Base-by-base conservation (phyloP, 768 basidiomycete genomes). In the Boletus tomentosulus region DNA sequence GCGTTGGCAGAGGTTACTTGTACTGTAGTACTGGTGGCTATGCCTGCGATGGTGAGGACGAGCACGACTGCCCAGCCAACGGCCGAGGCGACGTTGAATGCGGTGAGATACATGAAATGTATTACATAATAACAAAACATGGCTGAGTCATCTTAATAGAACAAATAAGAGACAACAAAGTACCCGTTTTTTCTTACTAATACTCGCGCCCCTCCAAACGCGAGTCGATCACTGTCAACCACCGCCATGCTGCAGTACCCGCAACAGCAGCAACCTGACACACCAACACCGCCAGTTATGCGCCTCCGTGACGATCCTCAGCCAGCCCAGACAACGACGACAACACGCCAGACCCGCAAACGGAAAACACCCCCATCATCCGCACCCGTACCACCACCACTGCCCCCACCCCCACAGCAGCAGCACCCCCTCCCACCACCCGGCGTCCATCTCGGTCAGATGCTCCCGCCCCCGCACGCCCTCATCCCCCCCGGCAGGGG, bases 21-120 rank as follows among this genome's bases (percentile, higher is more conserved):
- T 0, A 16, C 10, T 15, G 34, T 0, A 11, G 38, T 11, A 4
- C 13, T 11, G 3, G 1, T 4, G 7, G 31, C 43, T 56, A 88
- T 62, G 83, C 80, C 56, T 70, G 58, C 38, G 59, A 84, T 50
- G 52, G 82, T 81, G 47, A 74, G 66, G 64, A 75, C 55, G 60
- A 96, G 84, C 55, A 96, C 71, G 69, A 82, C 82, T 0, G 70
- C 68, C 95, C 95, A 98, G 43, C 85, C 87, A 13, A 83, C 45
- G 0, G 86, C 75, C 0, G 92, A 93, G 34, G 85, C 62, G 57
- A 79, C 60, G 73, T 98, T 97, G 79, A 94, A 98, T 0, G 73
- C 67, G 51, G 89, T 61, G 3, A 98, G 79, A 73, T 96, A 97
- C 67, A 61, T 63, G 6, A 1, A 19, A 19, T 19, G 19, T 8